These are phyloP conservation scores for Caloboletus inedulis DNA, from an alignment of 1,284 basidiomycete genomes.

Conservation along the genomic window DNA sequence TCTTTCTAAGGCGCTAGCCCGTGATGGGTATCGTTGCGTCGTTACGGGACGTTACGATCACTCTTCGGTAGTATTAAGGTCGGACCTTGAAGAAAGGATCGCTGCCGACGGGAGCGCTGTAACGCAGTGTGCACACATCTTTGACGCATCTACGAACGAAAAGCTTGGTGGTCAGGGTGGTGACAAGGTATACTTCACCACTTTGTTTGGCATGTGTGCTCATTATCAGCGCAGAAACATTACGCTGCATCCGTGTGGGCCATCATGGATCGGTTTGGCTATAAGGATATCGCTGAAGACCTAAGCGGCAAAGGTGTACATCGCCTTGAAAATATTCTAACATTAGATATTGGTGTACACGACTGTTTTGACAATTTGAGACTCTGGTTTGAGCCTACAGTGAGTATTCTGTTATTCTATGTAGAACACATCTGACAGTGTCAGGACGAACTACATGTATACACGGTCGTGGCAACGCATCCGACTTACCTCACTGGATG, in stretches of 20 bases:
- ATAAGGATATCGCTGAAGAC: background rate
- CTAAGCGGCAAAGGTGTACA: background rate
- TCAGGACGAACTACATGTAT: background rate
- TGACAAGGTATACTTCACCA: background rate
- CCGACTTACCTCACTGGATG: background rate
- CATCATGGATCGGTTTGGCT: background rate
- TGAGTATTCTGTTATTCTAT: background rate
- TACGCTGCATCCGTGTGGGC: background rate
- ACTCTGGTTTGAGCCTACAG: conserved; percentile 5
- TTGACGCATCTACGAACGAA: background rate
- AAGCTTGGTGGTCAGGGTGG: background rate
- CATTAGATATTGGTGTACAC: background rate
- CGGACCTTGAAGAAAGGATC: background rate
- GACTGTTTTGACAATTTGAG: background rate
- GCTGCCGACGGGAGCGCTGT: background rate
- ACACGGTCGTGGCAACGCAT: background rate
- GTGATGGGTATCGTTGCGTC: background rate
- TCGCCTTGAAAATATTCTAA: background rate
- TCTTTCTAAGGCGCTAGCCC: background rate
- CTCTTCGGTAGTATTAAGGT: background rate
- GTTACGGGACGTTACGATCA: background rate
- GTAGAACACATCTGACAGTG: background rate
- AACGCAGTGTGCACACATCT: background rate
- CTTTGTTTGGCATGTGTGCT: background rate
- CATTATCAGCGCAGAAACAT: background rate